Percentiles rank a stretch among this genome's conserved stretches.
Conservation (phyloP, 1,284 basidiomycete genomes). For the Phellopilus nigrolimitatus region DNA sequence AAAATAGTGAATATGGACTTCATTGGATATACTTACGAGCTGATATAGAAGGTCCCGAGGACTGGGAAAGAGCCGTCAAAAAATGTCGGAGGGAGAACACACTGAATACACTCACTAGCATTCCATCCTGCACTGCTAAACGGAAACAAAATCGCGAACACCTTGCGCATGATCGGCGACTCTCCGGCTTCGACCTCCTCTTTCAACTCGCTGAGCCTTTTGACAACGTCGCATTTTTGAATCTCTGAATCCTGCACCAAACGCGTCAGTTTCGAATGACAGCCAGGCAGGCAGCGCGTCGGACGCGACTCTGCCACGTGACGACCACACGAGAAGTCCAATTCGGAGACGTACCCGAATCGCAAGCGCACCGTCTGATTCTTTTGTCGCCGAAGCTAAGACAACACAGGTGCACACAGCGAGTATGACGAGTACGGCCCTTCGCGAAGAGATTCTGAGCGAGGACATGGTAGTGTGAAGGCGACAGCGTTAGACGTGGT, state of each 20-base stretch:
- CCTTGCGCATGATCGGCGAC: constrained; percentile 69
- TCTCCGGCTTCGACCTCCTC: constrained; percentile 51
- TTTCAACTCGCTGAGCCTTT: constrained; percentile 56
- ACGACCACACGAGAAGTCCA: not conserved
- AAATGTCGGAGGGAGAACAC: not conserved
- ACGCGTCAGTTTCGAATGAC: not conserved
- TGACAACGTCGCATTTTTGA: constrained; percentile 41
- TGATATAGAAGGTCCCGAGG: constrained; percentile 89
- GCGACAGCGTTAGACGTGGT: not conserved
- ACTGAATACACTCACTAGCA: constrained; percentile 43
- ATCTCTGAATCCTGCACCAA: constrained; percentile 34
- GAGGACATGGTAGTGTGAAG: not conserved
- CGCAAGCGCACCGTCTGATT: no score
- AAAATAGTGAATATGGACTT: constrained; percentile 1
- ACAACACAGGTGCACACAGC: not conserved
- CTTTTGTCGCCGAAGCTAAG: not conserved
- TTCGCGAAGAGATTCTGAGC: not conserved
- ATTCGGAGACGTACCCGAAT: no score
- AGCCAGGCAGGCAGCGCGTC: not conserved
- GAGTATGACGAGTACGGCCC: not conserved
- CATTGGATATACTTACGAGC: constrained; percentile 59
- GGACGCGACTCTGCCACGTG: constrained; percentile 13
- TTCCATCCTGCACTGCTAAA: constrained; percentile 81
- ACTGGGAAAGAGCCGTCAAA: constrained; percentile 36
- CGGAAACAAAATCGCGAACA: constrained; percentile 78